Evolutionary conservation across 768 basidiomycete genomes (phyloP).

Genomic region (Hydnomerulius pinastri): DNA sequence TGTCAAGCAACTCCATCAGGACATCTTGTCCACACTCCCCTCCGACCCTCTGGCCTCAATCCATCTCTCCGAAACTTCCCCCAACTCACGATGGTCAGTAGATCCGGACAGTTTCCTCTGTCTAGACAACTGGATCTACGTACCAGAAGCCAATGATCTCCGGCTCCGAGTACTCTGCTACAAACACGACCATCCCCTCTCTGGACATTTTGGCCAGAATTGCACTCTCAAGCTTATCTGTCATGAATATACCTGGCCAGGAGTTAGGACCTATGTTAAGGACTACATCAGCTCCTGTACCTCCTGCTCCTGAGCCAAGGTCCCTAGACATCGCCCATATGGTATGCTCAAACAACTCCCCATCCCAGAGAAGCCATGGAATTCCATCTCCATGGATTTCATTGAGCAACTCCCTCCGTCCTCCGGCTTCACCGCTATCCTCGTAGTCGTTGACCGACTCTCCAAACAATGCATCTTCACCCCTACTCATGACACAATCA

Average conservation of each 20-base stretch:
- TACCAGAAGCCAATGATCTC: conserved; percentile 21
- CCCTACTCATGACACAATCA: too few species aligned
- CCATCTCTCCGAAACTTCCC: not conserved
- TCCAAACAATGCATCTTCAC: too few species aligned
- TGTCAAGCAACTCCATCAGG: conserved; percentile 16
- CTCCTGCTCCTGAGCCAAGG: too few species aligned
- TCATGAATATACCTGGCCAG: conserved; percentile 14
- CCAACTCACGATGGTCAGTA: conserved; percentile 1
- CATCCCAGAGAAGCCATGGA: conserved; percentile 27
- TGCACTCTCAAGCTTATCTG: conserved; percentile 25
- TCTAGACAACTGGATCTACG: conserved; percentile 4
- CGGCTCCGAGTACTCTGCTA: conserved; percentile 21
- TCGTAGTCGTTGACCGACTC: not conserved
- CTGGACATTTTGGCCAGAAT: conserved; percentile 35
- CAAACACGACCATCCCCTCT: conserved; percentile 26
- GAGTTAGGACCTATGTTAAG: conserved; percentile 14
- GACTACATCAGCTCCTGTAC: too few species aligned
- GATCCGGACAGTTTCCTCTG: not conserved
- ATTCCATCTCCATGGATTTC: conserved; percentile 32
- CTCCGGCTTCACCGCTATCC: conserved; percentile 15
- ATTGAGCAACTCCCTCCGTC: conserved; percentile 26
- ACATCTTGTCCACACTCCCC: conserved; percentile 11
- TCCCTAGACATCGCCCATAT: conserved; percentile 19
- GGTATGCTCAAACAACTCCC: conserved; percentile 26
- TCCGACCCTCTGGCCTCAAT: not conserved